Conservation (phyloP, 805 yeast species). For the Candida incommunis region DNA sequence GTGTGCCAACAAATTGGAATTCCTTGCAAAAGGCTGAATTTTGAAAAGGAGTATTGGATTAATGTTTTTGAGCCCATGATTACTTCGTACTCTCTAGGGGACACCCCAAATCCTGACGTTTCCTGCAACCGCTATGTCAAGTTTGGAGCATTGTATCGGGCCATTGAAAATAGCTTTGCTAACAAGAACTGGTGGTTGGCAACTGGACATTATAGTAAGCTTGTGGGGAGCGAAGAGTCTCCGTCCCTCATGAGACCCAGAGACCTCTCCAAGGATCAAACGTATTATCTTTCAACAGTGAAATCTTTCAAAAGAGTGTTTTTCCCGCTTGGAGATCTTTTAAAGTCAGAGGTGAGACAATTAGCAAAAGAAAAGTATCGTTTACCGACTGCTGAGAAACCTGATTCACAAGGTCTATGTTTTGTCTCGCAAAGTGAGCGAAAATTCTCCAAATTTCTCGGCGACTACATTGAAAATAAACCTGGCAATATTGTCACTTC, state of each 20-base stretch:
- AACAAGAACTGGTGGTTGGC: constrained; percentile 63
- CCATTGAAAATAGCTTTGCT: constrained; percentile 26
- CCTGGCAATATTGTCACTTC: constrained; percentile 74
- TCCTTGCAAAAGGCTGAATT: constrained; percentile 61
- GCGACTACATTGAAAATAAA: constrained; percentile 54
- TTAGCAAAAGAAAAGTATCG: constrained; percentile 39
- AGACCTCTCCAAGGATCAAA: constrained; percentile 66
- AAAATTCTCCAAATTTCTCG: constrained; percentile 50
- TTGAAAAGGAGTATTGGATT: constrained; percentile 86
- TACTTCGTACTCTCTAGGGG: constrained; percentile 49
- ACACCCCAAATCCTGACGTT: constrained; percentile 92
- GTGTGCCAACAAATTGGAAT: constrained; percentile 50
- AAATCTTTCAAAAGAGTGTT: constrained; percentile 34
- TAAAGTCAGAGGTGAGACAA: constrained; percentile 60
- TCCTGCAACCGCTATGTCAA: constrained; percentile 76
- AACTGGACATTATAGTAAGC: constrained; percentile 37
- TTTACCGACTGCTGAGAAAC: constrained; percentile 58
- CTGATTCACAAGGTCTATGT: constrained; percentile 91
- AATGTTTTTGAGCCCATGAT: constrained; percentile 91
- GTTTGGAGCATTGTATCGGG: constrained; percentile 63
- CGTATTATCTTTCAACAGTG: constrained; percentile 73
- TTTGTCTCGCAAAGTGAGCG: constrained; percentile 53
- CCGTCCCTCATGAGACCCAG: constrained; percentile 42
- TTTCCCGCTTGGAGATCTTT: constrained; percentile 69
- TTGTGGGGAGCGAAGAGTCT: not conserved